Evolutionary conservation across 2,329 filamentous ascomycete genomes (phyloP).

Genomic region (Hortaea werneckii): DNA sequence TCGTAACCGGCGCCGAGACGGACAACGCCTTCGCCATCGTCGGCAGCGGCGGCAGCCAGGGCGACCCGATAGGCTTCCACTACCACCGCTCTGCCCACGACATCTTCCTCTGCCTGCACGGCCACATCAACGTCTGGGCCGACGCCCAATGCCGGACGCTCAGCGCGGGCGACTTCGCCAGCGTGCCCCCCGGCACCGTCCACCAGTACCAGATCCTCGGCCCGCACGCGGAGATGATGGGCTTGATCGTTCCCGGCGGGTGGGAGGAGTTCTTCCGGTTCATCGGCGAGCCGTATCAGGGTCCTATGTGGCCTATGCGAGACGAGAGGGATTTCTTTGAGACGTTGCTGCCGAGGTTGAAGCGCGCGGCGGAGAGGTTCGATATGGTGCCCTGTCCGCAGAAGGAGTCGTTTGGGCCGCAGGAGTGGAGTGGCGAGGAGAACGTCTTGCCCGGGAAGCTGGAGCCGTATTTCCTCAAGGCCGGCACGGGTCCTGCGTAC

Average conservation of each 20-base stretch:
- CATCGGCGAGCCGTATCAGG: conserved; percentile 43
- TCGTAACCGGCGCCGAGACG: conserved; percentile 44
- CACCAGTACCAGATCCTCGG: conserved; percentile 48
- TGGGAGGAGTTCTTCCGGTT: conserved; percentile 54
- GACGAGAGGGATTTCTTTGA: conserved; percentile 44
- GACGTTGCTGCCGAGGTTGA: conserved; percentile 45
- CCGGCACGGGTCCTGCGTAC: conserved; percentile 41
- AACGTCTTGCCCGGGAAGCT: conserved; percentile 29
- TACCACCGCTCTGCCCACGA: conserved; percentile 49
- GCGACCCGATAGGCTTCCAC: conserved; percentile 44
- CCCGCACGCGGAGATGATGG: conserved; percentile 44
- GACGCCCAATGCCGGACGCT: conserved; percentile 46
- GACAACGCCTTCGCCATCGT: conserved; percentile 43
- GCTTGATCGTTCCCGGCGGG: conserved; percentile 47
- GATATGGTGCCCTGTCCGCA: conserved; percentile 46
- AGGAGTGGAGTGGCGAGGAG: conserved; percentile 34
- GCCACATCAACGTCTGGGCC: conserved; percentile 47
- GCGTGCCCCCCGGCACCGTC: conserved; percentile 44
- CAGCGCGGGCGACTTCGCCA: conserved; percentile 48
- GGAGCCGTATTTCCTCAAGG: conserved; percentile 42
- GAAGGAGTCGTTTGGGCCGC: conserved; percentile 36
- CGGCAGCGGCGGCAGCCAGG: conserved; percentile 37
- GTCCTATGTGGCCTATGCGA: conserved; percentile 37
- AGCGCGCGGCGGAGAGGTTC: conserved; percentile 45
- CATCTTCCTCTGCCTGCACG: conserved; percentile 47